Conservation (phyloP, 495 filamentous ascomycete species). For the Podospora pseudopauciseta region DNA sequence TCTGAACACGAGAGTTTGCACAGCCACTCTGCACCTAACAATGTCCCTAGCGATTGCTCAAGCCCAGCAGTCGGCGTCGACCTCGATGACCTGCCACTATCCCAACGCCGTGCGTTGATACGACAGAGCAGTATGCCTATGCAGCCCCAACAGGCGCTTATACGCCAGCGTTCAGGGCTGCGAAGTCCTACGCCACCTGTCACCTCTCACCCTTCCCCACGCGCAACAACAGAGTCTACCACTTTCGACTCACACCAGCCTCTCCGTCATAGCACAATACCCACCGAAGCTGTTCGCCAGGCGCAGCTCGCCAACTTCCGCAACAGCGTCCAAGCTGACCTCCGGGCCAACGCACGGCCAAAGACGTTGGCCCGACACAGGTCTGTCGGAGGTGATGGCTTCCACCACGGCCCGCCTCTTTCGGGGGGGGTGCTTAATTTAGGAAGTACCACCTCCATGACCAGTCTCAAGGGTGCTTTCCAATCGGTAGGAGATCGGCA, state of each 20-base stretch:
- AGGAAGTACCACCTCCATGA: conserved; percentile 15
- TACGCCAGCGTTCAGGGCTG: background rate
- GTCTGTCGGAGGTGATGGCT: conserved; percentile 20
- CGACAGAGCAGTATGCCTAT: conserved; percentile 39
- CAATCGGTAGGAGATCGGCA: background rate
- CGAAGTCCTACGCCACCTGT: conserved; percentile 21
- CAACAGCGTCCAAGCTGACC: conserved; percentile 63
- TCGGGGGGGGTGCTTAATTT: background rate
- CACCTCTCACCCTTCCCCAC: conserved; percentile 8
- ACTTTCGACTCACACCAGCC: conserved; percentile 59
- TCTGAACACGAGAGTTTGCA: conserved; percentile 33
- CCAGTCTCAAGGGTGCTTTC: conserved; percentile 19
- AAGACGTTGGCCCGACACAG: background rate
- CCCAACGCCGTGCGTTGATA: conserved; percentile 58
- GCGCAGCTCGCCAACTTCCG: conserved; percentile 72
- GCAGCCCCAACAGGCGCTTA: conserved; percentile 11
- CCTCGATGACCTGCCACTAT: conserved; percentile 70
- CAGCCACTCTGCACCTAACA: conserved; percentile 5
- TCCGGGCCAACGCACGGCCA: conserved; percentile 31
- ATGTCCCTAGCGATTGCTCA: conserved; percentile 25
- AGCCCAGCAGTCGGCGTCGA: conserved; percentile 25
- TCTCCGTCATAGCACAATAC: conserved; percentile 37
- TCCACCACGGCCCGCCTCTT: background rate
- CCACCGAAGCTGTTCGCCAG: conserved; percentile 49
- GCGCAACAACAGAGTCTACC: conserved; percentile 26